These are phyloP conservation scores for Pleoardoris graminearum DNA, from an alignment of 2,329 filamentous ascomycete species.

Conservation along the genomic window DNA sequence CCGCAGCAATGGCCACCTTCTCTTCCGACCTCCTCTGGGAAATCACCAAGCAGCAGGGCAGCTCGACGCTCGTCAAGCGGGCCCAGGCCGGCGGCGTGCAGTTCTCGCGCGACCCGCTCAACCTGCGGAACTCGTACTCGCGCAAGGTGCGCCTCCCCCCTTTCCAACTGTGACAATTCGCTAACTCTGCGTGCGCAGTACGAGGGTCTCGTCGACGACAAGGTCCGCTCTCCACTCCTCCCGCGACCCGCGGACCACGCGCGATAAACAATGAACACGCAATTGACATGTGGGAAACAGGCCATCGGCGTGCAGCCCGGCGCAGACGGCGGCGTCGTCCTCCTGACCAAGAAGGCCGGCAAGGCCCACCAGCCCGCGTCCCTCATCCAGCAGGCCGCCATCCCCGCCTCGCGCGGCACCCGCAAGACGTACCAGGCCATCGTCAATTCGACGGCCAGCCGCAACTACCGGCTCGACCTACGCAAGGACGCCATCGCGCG, in stretches of 20 bases:
- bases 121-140: constrained; percentile 87
- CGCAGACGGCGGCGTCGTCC: constrained; percentile 77
- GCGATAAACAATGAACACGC: not conserved
- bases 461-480: constrained; percentile 70
- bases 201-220: constrained; percentile 89
- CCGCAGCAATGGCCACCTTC: constrained; percentile 62
- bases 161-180: constrained; percentile 8
- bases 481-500: constrained; percentile 73
- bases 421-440: constrained; percentile 90
- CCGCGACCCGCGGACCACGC: constrained; percentile 10
- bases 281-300: constrained; percentile 49
- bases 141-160: constrained; percentile 69
- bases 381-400: constrained; percentile 66
- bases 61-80: constrained; percentile 92
- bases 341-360: constrained; percentile 83
- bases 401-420: constrained; percentile 71
- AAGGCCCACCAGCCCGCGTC: constrained; percentile 73
- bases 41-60: constrained; percentile 81
- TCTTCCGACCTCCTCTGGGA: constrained; percentile 94
- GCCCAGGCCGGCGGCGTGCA: constrained; percentile 75
- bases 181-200: constrained; percentile 59
- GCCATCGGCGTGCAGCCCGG: constrained; percentile 77
- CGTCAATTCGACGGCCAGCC: constrained; percentile 80
- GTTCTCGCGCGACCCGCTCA: constrained; percentile 93
- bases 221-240: constrained; percentile 61